Base-by-base conservation (phyloP, 106 monocot genomes). In the Platanthera guangdongensis region DNA sequence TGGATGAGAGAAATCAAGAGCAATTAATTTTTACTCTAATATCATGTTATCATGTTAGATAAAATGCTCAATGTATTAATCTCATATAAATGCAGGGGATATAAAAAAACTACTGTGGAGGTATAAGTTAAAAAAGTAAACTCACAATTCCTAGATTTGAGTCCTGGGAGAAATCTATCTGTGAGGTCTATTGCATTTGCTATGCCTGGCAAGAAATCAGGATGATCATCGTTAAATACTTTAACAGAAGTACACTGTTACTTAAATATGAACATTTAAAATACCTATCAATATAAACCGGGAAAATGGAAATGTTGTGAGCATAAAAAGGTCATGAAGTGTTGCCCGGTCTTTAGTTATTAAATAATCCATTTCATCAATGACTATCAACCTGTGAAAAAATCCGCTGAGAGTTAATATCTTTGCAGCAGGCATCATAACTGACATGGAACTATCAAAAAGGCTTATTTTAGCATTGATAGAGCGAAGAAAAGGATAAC, bases 301-400 rank as follows among this genome's bases (percentile, higher is more conserved):
- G 25, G 97, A 92, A 71, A 86, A 94, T 32, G 89, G 94, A 55
- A 83, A 78, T 63, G 94, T 97, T 52, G 96, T 93, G 47, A 97
- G 96, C 93, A 91, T 89, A 77, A 97, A 96, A 70, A 97, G 91
- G 83, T 97, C 88, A 81, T 97, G 96, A 80, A 97, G 89, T 8
- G 93, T 91, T 9, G 80, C 81, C 28, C 86, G 82, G 74, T 97
- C 96, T 82, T 83, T 93, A 9, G 93, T 97, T 81, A 93, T 93
- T 19, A 97, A 83, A 83, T 93, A 97, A 78, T 97, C 93, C 91
- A 97, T 89, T 86, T 97, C 96, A 78, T 97, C 96, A 70, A 91
- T 72, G 52, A 97, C 59, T 8, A 88, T 69, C 82, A 97, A 78
- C 73, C 91, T 95, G 80, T 76, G 76, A 19, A 81, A 63, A 59